These are phyloP conservation scores for Chalciporus sphaerocephalus DNA, from an alignment of 768 basidiomycete genomes.

Conservation along the genomic window DNA sequence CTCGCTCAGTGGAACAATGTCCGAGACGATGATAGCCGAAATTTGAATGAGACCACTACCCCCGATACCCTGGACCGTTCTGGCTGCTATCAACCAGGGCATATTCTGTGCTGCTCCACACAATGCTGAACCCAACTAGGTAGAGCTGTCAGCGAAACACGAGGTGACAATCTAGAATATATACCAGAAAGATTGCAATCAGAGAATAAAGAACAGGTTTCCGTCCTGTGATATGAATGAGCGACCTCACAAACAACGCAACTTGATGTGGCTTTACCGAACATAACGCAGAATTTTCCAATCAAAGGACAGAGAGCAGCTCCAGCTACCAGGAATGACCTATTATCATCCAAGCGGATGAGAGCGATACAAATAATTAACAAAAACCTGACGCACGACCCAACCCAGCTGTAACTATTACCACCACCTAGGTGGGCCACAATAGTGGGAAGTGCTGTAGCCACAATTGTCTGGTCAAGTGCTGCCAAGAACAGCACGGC, in stretches of 20 bases:
- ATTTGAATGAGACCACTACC: slow-evolving; percentile 75
- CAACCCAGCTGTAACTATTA: slow-evolving; percentile 67
- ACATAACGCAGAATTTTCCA: slow-evolving; percentile 68
- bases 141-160: not conserved
- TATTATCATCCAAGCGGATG: slow-evolving; percentile 23
- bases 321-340: slow-evolving; percentile 71
- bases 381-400: slow-evolving; percentile 42
- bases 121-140: slow-evolving; percentile 67
- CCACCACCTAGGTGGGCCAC: slow-evolving; percentile 62
- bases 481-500: slow-evolving; percentile 39
- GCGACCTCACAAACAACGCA: slow-evolving; percentile 18
- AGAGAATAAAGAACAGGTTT: slow-evolving; percentile 68
- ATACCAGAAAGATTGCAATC: slow-evolving; percentile 65
- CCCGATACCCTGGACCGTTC: slow-evolving; percentile 80
- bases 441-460: slow-evolving; percentile 75
- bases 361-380: not conserved
- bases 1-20: slow-evolving; percentile 79
- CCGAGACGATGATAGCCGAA: slow-evolving; percentile 72
- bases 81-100: slow-evolving; percentile 68
- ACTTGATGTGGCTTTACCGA: slow-evolving; percentile 25
- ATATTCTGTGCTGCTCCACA: slow-evolving; percentile 77
- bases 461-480: slow-evolving; percentile 67
- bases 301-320: slow-evolving; percentile 68
- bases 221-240: slow-evolving; percentile 38
- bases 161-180: slow-evolving; percentile 7